Percentiles rank a stretch among this genome's conserved stretches.
Evolutionary conservation across 2,329 filamentous ascomycete genomes (phyloP).

Genomic region (Cladosporium sphaerospermum): DNA sequence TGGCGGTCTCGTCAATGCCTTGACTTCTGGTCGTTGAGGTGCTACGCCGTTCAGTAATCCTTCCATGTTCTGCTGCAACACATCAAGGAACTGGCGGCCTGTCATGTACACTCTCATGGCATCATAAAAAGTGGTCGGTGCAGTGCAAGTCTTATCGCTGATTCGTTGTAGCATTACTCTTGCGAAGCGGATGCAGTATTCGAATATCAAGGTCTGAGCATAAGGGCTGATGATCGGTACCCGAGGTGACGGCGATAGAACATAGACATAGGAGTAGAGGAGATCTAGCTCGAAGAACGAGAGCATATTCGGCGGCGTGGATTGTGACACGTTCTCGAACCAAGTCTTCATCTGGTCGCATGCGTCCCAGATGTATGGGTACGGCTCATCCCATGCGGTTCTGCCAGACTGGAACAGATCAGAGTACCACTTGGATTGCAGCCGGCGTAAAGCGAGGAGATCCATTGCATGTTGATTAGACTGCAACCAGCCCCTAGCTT

Average conservation of each 20-base stretch:
- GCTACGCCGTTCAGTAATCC: conserved; percentile 34
- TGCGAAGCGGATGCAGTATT: conserved; percentile 78
- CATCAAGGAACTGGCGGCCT: conserved; percentile 51
- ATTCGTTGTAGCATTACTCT: conserved; percentile 65
- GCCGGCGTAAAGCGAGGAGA: conserved; percentile 74
- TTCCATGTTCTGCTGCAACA: conserved; percentile 50
- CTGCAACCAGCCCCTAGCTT: conserved; percentile 42
- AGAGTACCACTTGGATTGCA: conserved; percentile 87
- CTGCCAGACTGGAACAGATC: conserved; percentile 75
- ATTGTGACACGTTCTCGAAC: conserved; percentile 67
- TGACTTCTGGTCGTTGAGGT: conserved; percentile 35
- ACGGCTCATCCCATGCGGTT: conserved; percentile 60
- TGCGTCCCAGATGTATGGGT: conserved; percentile 67
- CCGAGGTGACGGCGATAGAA: conserved; percentile 71
- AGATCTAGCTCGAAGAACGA: conserved; percentile 82
- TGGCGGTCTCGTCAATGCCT: conserved; percentile 31
- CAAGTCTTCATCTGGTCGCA: conserved; percentile 73
- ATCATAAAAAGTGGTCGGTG: conserved; percentile 81
- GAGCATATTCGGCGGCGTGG: conserved; percentile 58
- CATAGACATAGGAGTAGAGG: conserved; percentile 85
- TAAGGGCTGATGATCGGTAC: conserved; percentile 69
- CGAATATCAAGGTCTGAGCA: conserved; percentile 74
- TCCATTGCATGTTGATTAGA: conserved; percentile 66
- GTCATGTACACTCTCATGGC: conserved; percentile 75
- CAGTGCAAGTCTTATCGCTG: conserved; percentile 51